Evolutionary conservation across 148 eudicot genomes (phyloP).

Genomic region (Spergularia bocconei): DNA sequence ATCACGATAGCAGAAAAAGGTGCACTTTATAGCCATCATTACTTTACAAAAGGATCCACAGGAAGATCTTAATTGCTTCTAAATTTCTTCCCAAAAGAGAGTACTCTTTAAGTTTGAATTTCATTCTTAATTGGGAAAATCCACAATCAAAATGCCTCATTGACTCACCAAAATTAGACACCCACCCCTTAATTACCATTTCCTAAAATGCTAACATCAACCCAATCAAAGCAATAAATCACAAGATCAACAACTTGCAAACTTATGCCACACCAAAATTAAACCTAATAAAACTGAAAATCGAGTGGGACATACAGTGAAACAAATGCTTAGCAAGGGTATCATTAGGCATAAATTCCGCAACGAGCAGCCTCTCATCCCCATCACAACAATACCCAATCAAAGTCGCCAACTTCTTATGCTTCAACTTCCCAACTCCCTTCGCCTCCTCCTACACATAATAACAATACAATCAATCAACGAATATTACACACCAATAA

Average conservation of each 20-base stretch:
- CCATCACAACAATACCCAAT: constrained; percentile 97
- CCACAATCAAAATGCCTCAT: constrained; percentile 7
- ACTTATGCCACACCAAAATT: not conserved
- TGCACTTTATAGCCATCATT: too few relatives aligned
- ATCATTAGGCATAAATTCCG: constrained; percentile 92
- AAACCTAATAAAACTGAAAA: not conserved
- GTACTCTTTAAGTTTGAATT: not conserved
- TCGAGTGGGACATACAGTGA: constrained; percentile 57
- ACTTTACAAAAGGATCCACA: too few relatives aligned
- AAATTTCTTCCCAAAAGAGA: too few relatives aligned
- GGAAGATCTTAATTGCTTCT: too few relatives aligned
- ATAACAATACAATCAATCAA: constrained; percentile 24
- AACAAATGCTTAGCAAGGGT: constrained; percentile 94
- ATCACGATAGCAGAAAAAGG: too few relatives aligned
- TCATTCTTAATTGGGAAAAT: not conserved
- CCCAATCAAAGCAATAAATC: not conserved
- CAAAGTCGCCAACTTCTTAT: constrained; percentile 81
- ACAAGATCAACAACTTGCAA: constrained; percentile 4
- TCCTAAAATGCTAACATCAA: not conserved
- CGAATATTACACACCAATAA: not conserved
- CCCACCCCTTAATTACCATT: not conserved
- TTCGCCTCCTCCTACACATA: constrained; percentile 76
- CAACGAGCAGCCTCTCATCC: constrained; percentile 96
- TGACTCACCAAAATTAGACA: not conserved
- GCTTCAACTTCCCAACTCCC: constrained; percentile 90